A percentile compares a stretch with the other conserved stretches of the same genome.
Evolutionary conservation across 192 early-diverging fungal species (phyloP).

Genomic region (Funneliformis geosporum): DNA sequence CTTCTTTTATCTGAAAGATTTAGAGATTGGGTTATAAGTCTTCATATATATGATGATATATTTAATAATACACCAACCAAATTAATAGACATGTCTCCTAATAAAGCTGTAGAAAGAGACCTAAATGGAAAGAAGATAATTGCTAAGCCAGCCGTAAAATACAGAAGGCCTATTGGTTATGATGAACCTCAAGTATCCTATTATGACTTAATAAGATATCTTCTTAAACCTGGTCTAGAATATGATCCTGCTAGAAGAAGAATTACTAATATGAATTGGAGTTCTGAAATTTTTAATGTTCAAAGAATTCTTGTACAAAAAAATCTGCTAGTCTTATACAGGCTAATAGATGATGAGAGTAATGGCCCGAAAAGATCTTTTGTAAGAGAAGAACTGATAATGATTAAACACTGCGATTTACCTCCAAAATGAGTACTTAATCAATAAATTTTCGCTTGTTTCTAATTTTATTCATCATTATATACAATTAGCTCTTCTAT

Average conservation of each 20-base stretch:
- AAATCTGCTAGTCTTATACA: neutral
- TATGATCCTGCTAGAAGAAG: too few relatives aligned
- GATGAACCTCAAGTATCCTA: neutral
- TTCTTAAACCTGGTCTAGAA: too few relatives aligned
- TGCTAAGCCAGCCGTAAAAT: conserved; percentile 1
- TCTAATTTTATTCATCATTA: too few relatives aligned
- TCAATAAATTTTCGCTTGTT: too few relatives aligned
- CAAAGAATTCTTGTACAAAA: neutral
- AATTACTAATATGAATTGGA: neutral
- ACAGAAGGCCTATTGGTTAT: conserved; percentile 17
- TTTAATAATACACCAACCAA: conserved; percentile 1
- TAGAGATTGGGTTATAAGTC: neutral
- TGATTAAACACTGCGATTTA: neutral
- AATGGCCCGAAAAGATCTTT: neutral
- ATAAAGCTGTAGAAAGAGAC: neutral
- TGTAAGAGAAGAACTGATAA: neutral
- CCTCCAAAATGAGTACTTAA: too few relatives aligned
- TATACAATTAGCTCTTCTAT: too few relatives aligned
- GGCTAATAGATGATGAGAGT: too few relatives aligned
- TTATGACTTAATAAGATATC: neutral
- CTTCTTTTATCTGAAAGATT: neutral
- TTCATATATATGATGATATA: conserved; percentile 12
- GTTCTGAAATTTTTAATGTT: neutral
- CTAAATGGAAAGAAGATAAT: conserved; percentile 12
- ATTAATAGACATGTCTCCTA: conserved; percentile 7